Conservation (phyloP, 106 monocot species). For the Dioscorea alata region DNA sequence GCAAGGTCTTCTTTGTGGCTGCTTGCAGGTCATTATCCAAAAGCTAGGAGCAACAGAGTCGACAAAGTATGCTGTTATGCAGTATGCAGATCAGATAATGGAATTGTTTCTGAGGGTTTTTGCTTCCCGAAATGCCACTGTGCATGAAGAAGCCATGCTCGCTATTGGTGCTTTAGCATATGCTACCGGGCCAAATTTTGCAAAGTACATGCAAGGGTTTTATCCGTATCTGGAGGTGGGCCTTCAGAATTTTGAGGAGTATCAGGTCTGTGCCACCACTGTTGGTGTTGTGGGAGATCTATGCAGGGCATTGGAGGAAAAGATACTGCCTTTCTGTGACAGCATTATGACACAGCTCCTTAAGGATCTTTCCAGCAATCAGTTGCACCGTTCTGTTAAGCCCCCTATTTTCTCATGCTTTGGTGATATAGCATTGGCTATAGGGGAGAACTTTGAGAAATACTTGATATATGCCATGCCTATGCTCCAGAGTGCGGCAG, state of each 20-base stretch:
- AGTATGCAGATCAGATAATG: slow-evolving; percentile 42
- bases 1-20: slow-evolving; percentile 45
- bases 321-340: slow-evolving; percentile 39
- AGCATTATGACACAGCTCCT: slow-evolving; percentile 48
- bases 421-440: slow-evolving; percentile 34
- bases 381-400: slow-evolving; percentile 40
- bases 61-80: slow-evolving; percentile 24
- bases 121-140: slow-evolving; percentile 36
- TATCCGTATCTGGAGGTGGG: slow-evolving; percentile 47
- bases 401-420: slow-evolving; percentile 47
- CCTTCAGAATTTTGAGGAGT: slow-evolving; percentile 40
- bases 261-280: slow-evolving; percentile 39
- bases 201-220: slow-evolving; percentile 36
- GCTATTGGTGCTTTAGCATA: slow-evolving; percentile 40
- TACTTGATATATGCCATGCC: slow-evolving; percentile 39
- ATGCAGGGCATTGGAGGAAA: slow-evolving; percentile 36
- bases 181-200: slow-evolving; percentile 24
- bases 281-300: slow-evolving; percentile 43
- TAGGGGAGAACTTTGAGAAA: slow-evolving; percentile 41
- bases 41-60: slow-evolving; percentile 29
- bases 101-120: slow-evolving; percentile 34
- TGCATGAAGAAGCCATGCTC: slow-evolving; percentile 45
- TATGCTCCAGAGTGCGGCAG: slow-evolving; percentile 46
- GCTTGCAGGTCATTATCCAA: slow-evolving; percentile 43
- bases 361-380: slow-evolving; percentile 28